Base-by-base conservation (phyloP, 768 basidiomycete genomes). In the Hericium rajendrae region DNA sequence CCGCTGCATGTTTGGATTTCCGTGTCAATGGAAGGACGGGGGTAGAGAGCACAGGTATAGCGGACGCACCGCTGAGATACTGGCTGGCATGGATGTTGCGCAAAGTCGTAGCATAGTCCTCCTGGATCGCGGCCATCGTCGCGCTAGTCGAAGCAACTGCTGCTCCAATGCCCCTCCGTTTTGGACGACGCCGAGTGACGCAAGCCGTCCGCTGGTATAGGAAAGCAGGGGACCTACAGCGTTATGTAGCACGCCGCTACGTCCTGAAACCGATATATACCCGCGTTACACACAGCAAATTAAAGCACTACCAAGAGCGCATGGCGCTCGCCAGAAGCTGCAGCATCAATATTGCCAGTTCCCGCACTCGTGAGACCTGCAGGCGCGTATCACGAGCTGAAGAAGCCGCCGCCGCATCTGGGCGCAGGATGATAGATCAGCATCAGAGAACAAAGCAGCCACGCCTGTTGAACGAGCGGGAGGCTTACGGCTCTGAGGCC, bases 1-100 rank as follows among this genome's bases (percentile, higher is more conserved):
- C 67, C n/a, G 64, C 73, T 74, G n/a, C 26, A 13, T n/a, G 16
- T 32, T 32, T 2, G 32, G 4, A 32, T 32, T 11, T 24, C 4
- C 11, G 26, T 3, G 49, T 51, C 22, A 51, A 13, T 16, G 24
- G 16, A 26, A 2, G 26, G 3, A 4, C 26, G 26, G 3, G 26
- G 10, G 24, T 9, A 11, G 2, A 51, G 22, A 18, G 10, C 24
- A 24, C 10, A 26, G 22, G 13, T 2, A 18, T 3, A 1, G 4
- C 11, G 26, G 20, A n/a, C 49, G 24, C 22, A 51, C 49, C 28
- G 26, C 24, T 51, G 20, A 51, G 11, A 51, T 51, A 51, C 16
- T 24, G 49, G 24, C 49, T 51, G 24, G 49, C 49, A 16, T 26
- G 20, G 49, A 26, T 51, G 24, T 51, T 51, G 15, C 16, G 49